Evolutionary conservation across 2,329 filamentous ascomycete species (phyloP).

Genomic region (Botrytis hyacinthi): DNA sequence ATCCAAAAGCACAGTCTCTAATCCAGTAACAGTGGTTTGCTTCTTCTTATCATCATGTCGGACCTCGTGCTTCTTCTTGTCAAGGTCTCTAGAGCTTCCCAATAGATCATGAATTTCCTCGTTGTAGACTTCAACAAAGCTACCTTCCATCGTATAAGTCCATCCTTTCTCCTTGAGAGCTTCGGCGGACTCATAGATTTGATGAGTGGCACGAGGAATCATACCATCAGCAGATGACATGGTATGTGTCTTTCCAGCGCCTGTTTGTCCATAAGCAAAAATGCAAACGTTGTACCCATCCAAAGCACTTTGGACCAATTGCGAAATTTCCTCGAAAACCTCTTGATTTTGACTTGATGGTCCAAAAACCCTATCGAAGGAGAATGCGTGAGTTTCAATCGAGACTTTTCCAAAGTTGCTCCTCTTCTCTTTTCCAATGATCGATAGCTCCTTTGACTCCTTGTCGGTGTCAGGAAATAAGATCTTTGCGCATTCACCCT

Average conservation of each 20-base stretch:
- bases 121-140: slow-evolving; percentile 97
- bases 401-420: slow-evolving; percentile 74
- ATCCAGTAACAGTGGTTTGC: slow-evolving; percentile 78
- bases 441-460: slow-evolving; percentile 81
- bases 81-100: slow-evolving; percentile 65
- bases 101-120: slow-evolving; percentile 93
- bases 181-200: slow-evolving; percentile 88
- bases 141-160: slow-evolving; percentile 91
- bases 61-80: slow-evolving; percentile 84
- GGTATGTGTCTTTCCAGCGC: slow-evolving; percentile 93
- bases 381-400: slow-evolving; percentile 79
- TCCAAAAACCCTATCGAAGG: slow-evolving; percentile 90
- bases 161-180: slow-evolving; percentile 87
- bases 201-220: slow-evolving; percentile 88
- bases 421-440: slow-evolving; percentile 80
- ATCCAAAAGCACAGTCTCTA: slow-evolving; percentile 73
- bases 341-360: slow-evolving; percentile 75
- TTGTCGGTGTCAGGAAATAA: slow-evolving; percentile 75
- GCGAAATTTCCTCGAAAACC: slow-evolving; percentile 94
- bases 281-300: slow-evolving; percentile 99
- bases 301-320: slow-evolving; percentile 91
- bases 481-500: slow-evolving; percentile 67
- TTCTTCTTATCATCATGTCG: slow-evolving; percentile 79
- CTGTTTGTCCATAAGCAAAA: slow-evolving; percentile 97
- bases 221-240: slow-evolving; percentile 92